Base-by-base conservation (phyloP, 805 yeast species). In the Torulaspora franciscae region DNA sequence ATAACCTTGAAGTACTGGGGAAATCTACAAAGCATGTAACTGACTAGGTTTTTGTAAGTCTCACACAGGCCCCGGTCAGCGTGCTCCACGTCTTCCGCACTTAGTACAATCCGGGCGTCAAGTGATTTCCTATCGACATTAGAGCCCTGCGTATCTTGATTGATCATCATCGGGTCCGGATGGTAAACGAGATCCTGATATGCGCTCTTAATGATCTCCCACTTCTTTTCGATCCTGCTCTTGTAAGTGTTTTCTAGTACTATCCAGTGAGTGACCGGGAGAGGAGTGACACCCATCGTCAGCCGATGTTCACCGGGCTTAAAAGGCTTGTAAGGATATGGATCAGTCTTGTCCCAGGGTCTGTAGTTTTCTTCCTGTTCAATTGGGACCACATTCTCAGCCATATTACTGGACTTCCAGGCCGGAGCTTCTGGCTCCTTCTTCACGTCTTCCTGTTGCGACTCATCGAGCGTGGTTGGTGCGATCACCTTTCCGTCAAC, bases 241-340 rank as follows among this genome's bases (percentile, higher is more conserved):
- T 70, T 54, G 56, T 83, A 84, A 0, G 83, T 76, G 35, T 79
- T 65, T 46, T 85, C 93, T 3, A 85, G 60, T 26, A 77, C 64
- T 19, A 85, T 66, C 76, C 82, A 76, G 32, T 82, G 81, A 33
- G 73, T 70, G 2, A 79, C 60, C 28, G 69, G 62, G 33, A 72
- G 56, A 56, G 72, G 68, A 47, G 72, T 67, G 40, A 82, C 70
- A 1, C 82, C 84, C 83, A 84, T 76, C 2, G 83, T 81, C 62
- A 83, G 64, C 49, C 72, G 74, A 54, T 81, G 80, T 37, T 68
- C 75, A 11, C 78, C 82, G 37, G 76, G 71, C 57, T 77, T 80
- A 67, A 80, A 83, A 1, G 87, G 88, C 38, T 79, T 65, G 51
- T 71, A 77, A 15, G 67, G 67, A 36, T 62, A 56, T 0, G 83